A percentile compares a stretch with the other conserved stretches of the same genome.
phyloP scores from a whole-genome alignment of 75 land plant species.

The Selaginella moellendorffii region DNA sequence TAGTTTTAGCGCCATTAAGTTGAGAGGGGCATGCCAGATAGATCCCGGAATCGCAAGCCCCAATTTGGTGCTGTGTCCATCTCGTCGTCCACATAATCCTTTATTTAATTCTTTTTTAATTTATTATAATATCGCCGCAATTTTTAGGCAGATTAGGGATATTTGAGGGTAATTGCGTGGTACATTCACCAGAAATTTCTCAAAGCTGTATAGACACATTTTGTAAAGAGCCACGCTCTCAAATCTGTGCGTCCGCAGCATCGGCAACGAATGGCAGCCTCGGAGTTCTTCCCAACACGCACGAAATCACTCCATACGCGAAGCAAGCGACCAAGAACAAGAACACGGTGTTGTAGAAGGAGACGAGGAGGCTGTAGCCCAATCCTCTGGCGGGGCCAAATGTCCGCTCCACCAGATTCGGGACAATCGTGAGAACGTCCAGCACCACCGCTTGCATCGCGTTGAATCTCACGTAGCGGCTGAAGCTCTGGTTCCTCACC shows the following conservation, averaged over 20 bases:
- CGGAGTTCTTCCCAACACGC: constrained; percentile 74
- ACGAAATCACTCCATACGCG: constrained; percentile 37
- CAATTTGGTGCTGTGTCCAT: too few relatives aligned
- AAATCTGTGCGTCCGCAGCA: constrained; percentile 67
- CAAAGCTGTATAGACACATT: too few relatives aligned
- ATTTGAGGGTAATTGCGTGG: too few relatives aligned
- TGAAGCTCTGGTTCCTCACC: constrained; percentile 53
- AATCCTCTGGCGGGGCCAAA: constrained; percentile 40
- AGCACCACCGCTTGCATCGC: constrained; percentile 86
- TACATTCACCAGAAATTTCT: too few relatives aligned
- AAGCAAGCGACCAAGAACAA: constrained; percentile 40
- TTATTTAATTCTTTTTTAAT: too few relatives aligned
- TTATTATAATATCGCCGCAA: too few relatives aligned
- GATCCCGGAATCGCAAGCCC: too few relatives aligned
- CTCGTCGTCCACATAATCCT: too few relatives aligned
- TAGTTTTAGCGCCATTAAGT: too few relatives aligned
- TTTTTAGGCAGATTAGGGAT: too few relatives aligned
- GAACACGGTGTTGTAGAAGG: constrained; percentile 42
- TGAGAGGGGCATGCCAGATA: too few relatives aligned
- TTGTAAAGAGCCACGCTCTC: too few relatives aligned
- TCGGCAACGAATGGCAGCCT: constrained; percentile 65
- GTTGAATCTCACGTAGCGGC: constrained; percentile 48
- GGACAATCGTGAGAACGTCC: constrained; percentile 68
- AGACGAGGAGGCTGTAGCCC: constrained; percentile 31
- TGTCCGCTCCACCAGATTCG: constrained; percentile 41